Evolutionary conservation across 2,329 filamentous ascomycete species (phyloP), one percentile per base, ranked within the genome.

Genomic region (Aschersonia sp.): DNA sequence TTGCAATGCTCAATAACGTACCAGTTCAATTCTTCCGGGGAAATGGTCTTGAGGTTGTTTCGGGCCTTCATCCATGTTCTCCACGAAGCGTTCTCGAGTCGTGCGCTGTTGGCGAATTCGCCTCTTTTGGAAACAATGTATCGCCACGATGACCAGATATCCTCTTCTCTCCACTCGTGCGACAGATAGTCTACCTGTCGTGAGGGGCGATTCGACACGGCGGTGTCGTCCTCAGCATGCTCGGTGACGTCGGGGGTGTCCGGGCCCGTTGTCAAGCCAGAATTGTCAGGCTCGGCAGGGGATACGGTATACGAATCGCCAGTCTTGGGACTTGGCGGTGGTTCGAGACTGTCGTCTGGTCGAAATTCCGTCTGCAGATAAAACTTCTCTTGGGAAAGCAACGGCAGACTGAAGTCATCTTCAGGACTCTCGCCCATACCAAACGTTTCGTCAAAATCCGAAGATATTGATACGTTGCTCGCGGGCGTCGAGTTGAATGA

Each of bases 81-180:
- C 92, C 92, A 98, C 0, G 88, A 95, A 4, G 92, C 92, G 64
- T 98, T 97, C 64, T 97, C 92, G 32, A 97, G 66, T 45, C 92
- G 75, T 35, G 81, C 82, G 37, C 84, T 78, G 62, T 95, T 90
- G 55, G 79, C 81, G 54, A 94, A 94, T 47, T 86, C 77, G 50
- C 79, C 80, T 56, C 83, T 75, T 57, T 87, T 84, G 31, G 84
- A 82, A 12, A 89, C 81, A 56, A 97, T 87, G 61, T 94, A 92
- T 60, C 88, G 82, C 92, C 92, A 97, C 1, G 90, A 95, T 5
- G 86, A 83, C 89, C 89, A 97, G 30, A 97, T 94, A 64, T 98
- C 90, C 63, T 97, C 89, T 65, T 95, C 88, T 52, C 77, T 80
- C 87, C 90, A 95, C 51, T 90, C 80, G 60, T 97, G 86, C 14